Conservation (phyloP, 768 basidiomycete species). For the Cystoderma amianthinum region DNA sequence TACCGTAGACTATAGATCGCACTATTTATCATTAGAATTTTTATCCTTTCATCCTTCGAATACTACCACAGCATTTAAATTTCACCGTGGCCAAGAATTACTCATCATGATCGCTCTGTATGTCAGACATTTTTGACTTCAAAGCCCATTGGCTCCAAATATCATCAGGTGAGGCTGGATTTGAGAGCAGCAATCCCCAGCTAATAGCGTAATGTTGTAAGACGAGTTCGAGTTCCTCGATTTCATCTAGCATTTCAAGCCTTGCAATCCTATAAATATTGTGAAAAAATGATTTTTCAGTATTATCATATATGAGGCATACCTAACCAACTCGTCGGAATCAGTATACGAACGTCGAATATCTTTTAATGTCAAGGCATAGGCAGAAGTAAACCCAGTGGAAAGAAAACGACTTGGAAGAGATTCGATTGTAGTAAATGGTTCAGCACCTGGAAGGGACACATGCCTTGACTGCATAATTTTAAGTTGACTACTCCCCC, state of each 20-base stretch:
- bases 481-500: too few species aligned
- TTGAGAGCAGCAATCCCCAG: conserved; percentile 44
- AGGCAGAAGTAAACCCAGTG: conserved; percentile 45
- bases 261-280: conserved; percentile 50
- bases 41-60: too few species aligned
- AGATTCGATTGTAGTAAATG: conserved; percentile 40
- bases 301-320: conserved; percentile 8
- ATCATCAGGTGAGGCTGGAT: conserved; percentile 6
- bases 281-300: conserved; percentile 1
- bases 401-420: conserved; percentile 30
- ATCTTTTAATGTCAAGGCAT: conserved; percentile 61
- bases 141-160: conserved; percentile 31
- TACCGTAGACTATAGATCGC: too few species aligned
- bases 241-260: conserved; percentile 87
- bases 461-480: conserved; percentile 63
- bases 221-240: conserved; percentile 91
- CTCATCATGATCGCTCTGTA: too few species aligned
- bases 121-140: conserved; percentile 8
- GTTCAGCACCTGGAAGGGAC: conserved; percentile 62
- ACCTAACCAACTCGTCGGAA: conserved; percentile 52
- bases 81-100: too few species aligned
- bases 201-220: conserved; percentile 85
- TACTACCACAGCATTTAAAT: too few species aligned
- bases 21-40: too few species aligned
- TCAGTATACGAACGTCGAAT: conserved; percentile 50